Evolutionary conservation across 345 rosid species (phyloP), one percentile per base, ranked within the genome.

Genomic region (Punica granatum): DNA sequence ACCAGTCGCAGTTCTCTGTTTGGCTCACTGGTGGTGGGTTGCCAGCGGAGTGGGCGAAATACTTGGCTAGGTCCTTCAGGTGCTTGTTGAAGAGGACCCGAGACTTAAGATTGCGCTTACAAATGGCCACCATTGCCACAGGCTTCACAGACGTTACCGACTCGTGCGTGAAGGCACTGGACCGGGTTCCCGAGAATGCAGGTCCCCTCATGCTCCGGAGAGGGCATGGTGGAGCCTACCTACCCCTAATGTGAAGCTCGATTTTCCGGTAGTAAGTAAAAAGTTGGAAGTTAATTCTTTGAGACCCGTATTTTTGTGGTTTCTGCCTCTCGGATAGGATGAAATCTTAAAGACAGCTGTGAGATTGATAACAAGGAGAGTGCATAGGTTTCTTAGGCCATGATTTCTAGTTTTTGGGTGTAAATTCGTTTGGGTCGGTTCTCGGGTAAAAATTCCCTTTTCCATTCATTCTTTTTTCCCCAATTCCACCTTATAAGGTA

Each of bases 161-260:
- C 72, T 75, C 73, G 18, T 91, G 97, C 72, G 63, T 48, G 68
- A 85, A 75, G 70, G 86, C 78, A 34, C 63, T 89, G 59, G 99
- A 94, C 72, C 85, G 78, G 79, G 88, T 89, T 69, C 97, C 98
- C 7, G 99, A 91, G 3, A 81, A 66, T 25, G 84, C 86, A 0
- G 93, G 88, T 3, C 98, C 92, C 3, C 92, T 92, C 35, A 87
- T 94, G 28, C 80, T 91, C 25, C 78, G 92, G 73, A 89, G 75
- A 82, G 98, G 99, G 54, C 99, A 91, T 6, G 99, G 99, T 6
- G 99, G 99, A 61, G 95, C 93, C 32, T 94, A 83, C 84, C 84
- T 94, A 60, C 99, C 99, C 4, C 75, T 94, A 72, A 94, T 91
- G 99, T 91, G 80, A 91, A 46, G 61, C 61, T 56, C 12, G 26